Evolutionary conservation across 768 basidiomycete genomes (phyloP), one percentile per base, ranked within the genome.

Genomic region (Boletales sp.): DNA sequence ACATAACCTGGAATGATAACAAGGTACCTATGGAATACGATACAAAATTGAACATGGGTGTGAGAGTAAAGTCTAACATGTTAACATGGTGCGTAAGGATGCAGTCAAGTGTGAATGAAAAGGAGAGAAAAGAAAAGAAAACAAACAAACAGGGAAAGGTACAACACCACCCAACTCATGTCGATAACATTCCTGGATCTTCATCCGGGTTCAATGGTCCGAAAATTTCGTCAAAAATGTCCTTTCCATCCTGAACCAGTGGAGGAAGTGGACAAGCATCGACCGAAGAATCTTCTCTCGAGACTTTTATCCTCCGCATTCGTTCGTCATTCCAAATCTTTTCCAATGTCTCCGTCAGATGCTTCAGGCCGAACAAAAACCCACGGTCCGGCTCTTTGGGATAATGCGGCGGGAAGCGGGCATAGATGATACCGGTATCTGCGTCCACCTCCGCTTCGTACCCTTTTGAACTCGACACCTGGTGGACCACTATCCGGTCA

Each of bases 331-430:
- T 86, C 89, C 92, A 98, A 37, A 95, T 90, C 44, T 75, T 78
- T 65, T 88, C 87, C 57, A 99, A 69, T 31, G 87, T 75, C 56
- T 79, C 78, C 11, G 87, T 78, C 29, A 98, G 69, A 63, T 78
- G 92, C 74, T 85, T 86, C 67, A 99, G 69, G 4, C 97, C 97
- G 63, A 88, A 90, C 29, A 97, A 69, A 70, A 98, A 98, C 7
- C 97, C 97, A 44, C 91, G 83, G 69, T 99, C 97, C 18, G 97
- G 90, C 64, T 87, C 79, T 38, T 87, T 83, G 1, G 87, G 84
- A 55, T 90, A 89, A 64, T 91, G 93, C 2, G 95, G 95, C 4
- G 94, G 94, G 69, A 97, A 99, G 40, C 93, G 82, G 29, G 95
- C 97, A 61, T 90, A 89, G 13, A 95, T 76, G 39, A 90, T 70